Evolutionary conservation across 163 green algal genomes (phyloP).

Genomic region (Chlorella variabilis): DNA sequence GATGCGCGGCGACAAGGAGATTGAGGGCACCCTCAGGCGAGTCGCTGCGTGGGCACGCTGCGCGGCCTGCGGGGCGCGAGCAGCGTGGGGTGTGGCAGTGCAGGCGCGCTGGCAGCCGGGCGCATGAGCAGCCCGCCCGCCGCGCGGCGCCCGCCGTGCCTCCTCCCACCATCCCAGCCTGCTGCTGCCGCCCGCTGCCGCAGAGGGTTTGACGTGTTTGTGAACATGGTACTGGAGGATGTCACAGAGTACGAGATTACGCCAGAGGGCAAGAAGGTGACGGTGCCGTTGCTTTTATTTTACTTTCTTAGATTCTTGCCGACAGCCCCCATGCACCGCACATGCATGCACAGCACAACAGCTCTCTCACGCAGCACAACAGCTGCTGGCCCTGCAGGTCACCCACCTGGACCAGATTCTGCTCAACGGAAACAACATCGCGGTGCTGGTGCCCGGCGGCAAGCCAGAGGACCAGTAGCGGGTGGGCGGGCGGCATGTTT

Average conservation of each 20-base stretch:
- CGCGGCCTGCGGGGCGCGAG: too few relatives aligned
- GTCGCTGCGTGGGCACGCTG: too few relatives aligned
- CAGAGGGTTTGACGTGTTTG: slow-evolving; percentile 97
- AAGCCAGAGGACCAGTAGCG: slow-evolving; percentile 71
- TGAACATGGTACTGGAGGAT: slow-evolving; percentile 99
- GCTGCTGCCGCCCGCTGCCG: too few relatives aligned
- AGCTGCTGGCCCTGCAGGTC: too few relatives aligned
- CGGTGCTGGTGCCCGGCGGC: slow-evolving; percentile 89
- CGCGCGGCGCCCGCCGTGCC: too few relatives aligned
- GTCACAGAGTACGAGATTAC: slow-evolving; percentile 93
- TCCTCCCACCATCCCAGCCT: too few relatives aligned
- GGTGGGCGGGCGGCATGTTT: neutral
- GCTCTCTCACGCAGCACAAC: too few relatives aligned
- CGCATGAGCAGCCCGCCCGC: too few relatives aligned
- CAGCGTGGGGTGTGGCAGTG: too few relatives aligned
- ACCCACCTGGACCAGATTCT: slow-evolving; percentile 96
- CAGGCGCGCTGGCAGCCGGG: too few relatives aligned
- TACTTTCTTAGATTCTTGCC: too few relatives aligned
- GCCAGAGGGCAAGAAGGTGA: slow-evolving; percentile 72
- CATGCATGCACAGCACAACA: too few relatives aligned
- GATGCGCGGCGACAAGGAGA: slow-evolving; percentile 92
- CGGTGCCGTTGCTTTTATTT: neutral
- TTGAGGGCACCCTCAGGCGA: slow-evolving; percentile 65
- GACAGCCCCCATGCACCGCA: neutral
- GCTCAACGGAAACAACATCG: slow-evolving; percentile 99